Percentiles rank a stretch among this genome's conserved stretches.
phyloP scores from a whole-genome alignment of 2,329 filamentous ascomycete species.

The Biscogniauxia marginata region DNA sequence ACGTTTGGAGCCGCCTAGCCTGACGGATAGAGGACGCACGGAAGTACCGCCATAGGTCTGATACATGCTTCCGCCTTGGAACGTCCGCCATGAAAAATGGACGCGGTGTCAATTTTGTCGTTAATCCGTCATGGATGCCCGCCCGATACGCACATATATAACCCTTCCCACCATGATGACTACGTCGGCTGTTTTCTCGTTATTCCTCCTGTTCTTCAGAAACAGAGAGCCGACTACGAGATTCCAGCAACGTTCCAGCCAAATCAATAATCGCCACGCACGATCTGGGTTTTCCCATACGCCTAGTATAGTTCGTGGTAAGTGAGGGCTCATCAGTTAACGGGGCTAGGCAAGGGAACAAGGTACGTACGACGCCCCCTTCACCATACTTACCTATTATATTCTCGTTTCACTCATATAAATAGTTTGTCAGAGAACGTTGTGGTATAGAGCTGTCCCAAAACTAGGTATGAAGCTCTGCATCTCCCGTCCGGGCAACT shows the following conservation, averaged over 20 bases:
- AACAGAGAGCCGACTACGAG: too few species aligned
- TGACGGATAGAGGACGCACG: constrained; percentile 37
- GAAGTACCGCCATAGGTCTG: not conserved
- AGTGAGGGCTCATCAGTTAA: not conserved
- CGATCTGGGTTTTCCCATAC: too few species aligned
- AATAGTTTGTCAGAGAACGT: not conserved
- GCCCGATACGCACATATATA: too few species aligned
- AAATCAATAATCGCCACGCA: too few species aligned
- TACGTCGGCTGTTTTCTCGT: too few species aligned
- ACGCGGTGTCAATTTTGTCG: too few species aligned
- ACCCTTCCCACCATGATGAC: too few species aligned
- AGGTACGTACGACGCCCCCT: not conserved
- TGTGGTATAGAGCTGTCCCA: not conserved
- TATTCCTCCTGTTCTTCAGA: too few species aligned
- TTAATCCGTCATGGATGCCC: too few species aligned
- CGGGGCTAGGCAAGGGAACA: not conserved
- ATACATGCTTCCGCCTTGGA: not conserved
- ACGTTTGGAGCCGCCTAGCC: constrained; percentile 41
- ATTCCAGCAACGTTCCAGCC: too few species aligned
- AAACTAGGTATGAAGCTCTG: not conserved
- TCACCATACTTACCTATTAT: not conserved
- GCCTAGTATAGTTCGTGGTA: not conserved
- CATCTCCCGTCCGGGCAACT: not conserved
- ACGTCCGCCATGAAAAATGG: too few species aligned
- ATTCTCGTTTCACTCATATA: not conserved